Evolutionary conservation across 2,329 filamentous ascomycete genomes (phyloP).

Genomic region (Trichoderma citrinoviride): DNA sequence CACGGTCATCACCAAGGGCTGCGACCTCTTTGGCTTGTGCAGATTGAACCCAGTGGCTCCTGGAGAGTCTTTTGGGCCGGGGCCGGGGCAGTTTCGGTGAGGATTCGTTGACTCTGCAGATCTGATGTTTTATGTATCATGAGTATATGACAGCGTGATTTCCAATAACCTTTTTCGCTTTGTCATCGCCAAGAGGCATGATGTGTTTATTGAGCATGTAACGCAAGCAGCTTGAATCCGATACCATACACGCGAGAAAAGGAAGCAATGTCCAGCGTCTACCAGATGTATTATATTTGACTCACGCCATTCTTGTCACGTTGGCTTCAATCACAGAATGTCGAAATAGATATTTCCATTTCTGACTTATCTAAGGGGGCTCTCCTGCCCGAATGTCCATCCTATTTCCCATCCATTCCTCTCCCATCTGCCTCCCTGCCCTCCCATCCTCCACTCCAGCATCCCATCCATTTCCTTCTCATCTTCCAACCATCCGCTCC

Average conservation of each 20-base stretch:
- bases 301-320: background rate
- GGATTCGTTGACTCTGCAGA: too few species aligned
- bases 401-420: background rate
- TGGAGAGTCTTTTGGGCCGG: slow-evolving; percentile 32
- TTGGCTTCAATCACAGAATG: background rate
- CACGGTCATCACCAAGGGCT: slow-evolving; percentile 33
- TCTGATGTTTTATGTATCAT: too few species aligned
- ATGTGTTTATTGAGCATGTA: too few species aligned
- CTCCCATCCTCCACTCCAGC: background rate
- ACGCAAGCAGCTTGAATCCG: too few species aligned
- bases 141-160: too few species aligned
- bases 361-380: background rate
- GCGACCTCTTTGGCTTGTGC: slow-evolving; percentile 38
- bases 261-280: too few species aligned
- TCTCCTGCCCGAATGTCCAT: background rate
- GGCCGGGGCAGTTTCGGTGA: slow-evolving; percentile 15
- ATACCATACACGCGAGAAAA: too few species aligned
- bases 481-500: background rate
- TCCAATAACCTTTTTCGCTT: too few species aligned
- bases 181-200: too few species aligned
- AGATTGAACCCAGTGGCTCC: slow-evolving; percentile 19
- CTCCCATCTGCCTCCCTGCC: background rate
- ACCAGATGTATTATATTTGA: background rate
- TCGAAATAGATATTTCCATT: background rate
- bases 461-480: background rate